A percentile compares a stretch with the other conserved stretches of the same genome.
Evolutionary conservation across 2,329 filamentous ascomycete species (phyloP).

Genomic region (Colletotrichum abscissum): DNA sequence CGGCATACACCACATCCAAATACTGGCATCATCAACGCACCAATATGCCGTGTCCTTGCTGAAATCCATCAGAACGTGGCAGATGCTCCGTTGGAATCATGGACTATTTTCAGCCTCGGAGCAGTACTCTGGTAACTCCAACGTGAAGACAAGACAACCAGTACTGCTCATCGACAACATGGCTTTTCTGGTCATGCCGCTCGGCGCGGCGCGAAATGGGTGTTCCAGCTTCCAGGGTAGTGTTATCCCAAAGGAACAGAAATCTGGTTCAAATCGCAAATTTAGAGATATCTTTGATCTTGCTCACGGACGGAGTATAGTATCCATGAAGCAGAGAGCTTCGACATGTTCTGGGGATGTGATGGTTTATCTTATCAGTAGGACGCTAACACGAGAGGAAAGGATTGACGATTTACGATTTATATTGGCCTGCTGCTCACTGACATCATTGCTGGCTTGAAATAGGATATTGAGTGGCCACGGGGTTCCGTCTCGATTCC

Average conservation of each 20-base stretch:
- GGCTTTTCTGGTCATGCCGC: slow-evolving; percentile 51
- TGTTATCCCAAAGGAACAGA: slow-evolving; percentile 45
- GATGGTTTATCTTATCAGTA: slow-evolving; percentile 37
- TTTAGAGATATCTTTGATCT: not conserved
- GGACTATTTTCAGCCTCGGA: slow-evolving; percentile 46
- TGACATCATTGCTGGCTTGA: not conserved
- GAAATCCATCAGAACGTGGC: no score
- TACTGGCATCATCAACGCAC: no score
- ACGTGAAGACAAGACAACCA: slow-evolving; percentile 45
- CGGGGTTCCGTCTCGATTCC: no score
- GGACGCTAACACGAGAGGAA: slow-evolving; percentile 30
- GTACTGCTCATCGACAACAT: slow-evolving; percentile 52
- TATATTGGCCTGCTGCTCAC: slow-evolving; percentile 24
- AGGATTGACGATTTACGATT: slow-evolving; percentile 37
- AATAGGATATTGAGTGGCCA: no score
- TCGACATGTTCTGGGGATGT: slow-evolving; percentile 30
- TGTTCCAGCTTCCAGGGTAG: slow-evolving; percentile 50
- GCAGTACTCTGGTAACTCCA: slow-evolving; percentile 46
- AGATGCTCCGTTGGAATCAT: slow-evolving; percentile 36
- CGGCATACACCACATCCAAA: slow-evolving; percentile 13
- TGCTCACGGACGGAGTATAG: not conserved
- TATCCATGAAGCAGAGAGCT: not conserved
- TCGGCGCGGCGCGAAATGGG: slow-evolving; percentile 50
- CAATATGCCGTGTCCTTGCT: no score
- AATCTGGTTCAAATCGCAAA: slow-evolving; percentile 47